These are phyloP conservation scores for Halenospora varia DNA, from an alignment of 495 filamentous ascomycete genomes.

Conservation along the genomic window DNA sequence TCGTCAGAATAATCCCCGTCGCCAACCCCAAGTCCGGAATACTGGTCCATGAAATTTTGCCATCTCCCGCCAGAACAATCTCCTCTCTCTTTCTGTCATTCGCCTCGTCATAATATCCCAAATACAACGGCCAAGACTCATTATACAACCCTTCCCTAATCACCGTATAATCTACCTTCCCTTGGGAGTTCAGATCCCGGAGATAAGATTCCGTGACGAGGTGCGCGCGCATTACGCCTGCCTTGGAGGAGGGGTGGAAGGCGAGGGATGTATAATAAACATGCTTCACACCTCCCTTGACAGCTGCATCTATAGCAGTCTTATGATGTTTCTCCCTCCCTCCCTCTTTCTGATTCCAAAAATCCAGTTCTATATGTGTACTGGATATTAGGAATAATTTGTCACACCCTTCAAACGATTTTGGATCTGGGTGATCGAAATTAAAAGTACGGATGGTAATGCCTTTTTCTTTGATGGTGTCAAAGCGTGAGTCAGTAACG, in stretches of 20 bases:
- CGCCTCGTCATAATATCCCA: slow-evolving; percentile 50
- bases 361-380: slow-evolving; percentile 27
- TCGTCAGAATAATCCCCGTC: slow-evolving; percentile 17
- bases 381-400: slow-evolving; percentile 49
- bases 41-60: slow-evolving; percentile 37
- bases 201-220: slow-evolving; percentile 59
- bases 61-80: slow-evolving; percentile 36
- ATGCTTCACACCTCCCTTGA: slow-evolving; percentile 51
- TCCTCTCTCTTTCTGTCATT: slow-evolving; percentile 21
- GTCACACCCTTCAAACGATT: slow-evolving; percentile 37
- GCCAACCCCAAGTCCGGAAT: slow-evolving; percentile 41
- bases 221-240: slow-evolving; percentile 66
- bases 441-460: slow-evolving; percentile 35
- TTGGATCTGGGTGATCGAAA: slow-evolving; percentile 33
- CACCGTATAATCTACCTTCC: slow-evolving; percentile 41
- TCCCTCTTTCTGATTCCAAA: slow-evolving; percentile 26
- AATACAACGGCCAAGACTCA: slow-evolving; percentile 67
- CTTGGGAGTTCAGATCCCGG: slow-evolving; percentile 22
- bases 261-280: slow-evolving; percentile 67
- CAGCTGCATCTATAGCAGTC: slow-evolving; percentile 54
- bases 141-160: slow-evolving; percentile 63
- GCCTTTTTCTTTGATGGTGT: slow-evolving; percentile 20
- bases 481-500: slow-evolving; percentile 23
- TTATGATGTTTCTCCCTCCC: slow-evolving; percentile 44
- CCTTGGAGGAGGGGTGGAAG: slow-evolving; percentile 41